Percentiles rank a stretch among this genome's conserved stretches.
Conservation (phyloP, 768 basidiomycete genomes). For the Russula compacta region DNA sequence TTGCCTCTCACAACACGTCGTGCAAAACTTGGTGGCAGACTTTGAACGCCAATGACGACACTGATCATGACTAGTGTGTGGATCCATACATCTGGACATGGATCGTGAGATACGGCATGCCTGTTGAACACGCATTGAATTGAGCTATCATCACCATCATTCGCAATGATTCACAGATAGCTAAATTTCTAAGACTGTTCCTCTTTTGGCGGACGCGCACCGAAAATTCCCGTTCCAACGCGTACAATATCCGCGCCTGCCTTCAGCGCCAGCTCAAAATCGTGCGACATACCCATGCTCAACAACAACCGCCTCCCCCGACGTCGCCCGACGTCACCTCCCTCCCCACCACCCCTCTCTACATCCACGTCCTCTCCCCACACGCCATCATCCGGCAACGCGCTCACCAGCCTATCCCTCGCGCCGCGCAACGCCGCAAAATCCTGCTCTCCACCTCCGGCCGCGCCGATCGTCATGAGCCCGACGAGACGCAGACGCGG, state of each 20-base stretch:
- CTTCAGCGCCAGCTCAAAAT: slow-evolving; percentile 79
- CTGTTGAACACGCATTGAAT: no score
- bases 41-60: no score
- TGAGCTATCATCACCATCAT: no score
- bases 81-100: no score
- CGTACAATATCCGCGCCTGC: slow-evolving; percentile 83
- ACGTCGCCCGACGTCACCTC: slow-evolving; percentile 35
- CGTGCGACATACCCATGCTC: slow-evolving; percentile 97
- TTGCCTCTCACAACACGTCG: background rate
- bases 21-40: no score
- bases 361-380: slow-evolving; percentile 20
- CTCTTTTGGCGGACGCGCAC: slow-evolving; percentile 12
- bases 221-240: slow-evolving; percentile 67
- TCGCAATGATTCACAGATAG: background rate
- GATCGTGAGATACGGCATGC: no score
- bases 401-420: slow-evolving; percentile 44
- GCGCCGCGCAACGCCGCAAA: slow-evolving; percentile 64
- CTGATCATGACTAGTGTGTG: no score
- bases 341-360: background rate
- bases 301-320: slow-evolving; percentile 42
- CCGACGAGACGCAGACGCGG: slow-evolving; percentile 71
- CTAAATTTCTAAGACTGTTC: background rate
- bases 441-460: slow-evolving; percentile 51
- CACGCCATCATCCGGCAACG: slow-evolving; percentile 28
- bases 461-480: slow-evolving; percentile 94